Conservation (phyloP, 2,329 filamentous ascomycete species). For the Plenodomus tracheiphilus region DNA sequence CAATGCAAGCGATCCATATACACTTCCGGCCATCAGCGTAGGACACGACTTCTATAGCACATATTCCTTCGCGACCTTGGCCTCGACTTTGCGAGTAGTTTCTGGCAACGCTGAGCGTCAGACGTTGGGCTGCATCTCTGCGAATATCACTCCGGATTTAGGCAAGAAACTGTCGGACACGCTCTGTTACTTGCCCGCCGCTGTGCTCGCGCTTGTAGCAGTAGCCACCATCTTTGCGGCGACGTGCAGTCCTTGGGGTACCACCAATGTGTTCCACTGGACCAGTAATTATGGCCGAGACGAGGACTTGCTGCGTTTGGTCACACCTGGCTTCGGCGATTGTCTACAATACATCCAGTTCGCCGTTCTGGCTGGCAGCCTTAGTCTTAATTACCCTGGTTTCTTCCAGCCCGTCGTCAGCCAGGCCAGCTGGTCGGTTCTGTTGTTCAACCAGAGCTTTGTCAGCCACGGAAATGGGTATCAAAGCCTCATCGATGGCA, state of each 20-base stretch:
- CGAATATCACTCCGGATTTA: constrained; percentile 82
- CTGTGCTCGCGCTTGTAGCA: constrained; percentile 77
- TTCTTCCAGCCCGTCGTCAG: constrained; percentile 92
- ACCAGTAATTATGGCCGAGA: constrained; percentile 97
- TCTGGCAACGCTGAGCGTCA: constrained; percentile 69
- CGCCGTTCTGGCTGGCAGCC: constrained; percentile 79
- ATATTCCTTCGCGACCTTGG: constrained; percentile 84
- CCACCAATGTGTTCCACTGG: constrained; percentile 88
- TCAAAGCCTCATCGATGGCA: constrained; percentile 73
- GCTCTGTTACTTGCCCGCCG: constrained; percentile 74
- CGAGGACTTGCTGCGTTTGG: constrained; percentile 83
- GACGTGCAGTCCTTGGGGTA: constrained; percentile 93
- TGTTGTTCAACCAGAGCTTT: constrained; percentile 94
- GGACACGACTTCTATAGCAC: constrained; percentile 75
- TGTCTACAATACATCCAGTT: constrained; percentile 98
- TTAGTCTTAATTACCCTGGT: constrained; percentile 87
- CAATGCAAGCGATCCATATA: constrained; percentile 56
- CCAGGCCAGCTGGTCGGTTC: constrained; percentile 81
- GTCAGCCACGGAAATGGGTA: constrained; percentile 69
- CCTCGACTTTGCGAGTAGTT: constrained; percentile 71
- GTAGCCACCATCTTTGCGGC: constrained; percentile 81
- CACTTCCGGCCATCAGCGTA: constrained; percentile 73
- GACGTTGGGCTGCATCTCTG: constrained; percentile 76
- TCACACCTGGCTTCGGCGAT: constrained; percentile 95
- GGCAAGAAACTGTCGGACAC: constrained; percentile 69